Conservation (phyloP, 83 land plant species). For the Picea abies region DNA sequence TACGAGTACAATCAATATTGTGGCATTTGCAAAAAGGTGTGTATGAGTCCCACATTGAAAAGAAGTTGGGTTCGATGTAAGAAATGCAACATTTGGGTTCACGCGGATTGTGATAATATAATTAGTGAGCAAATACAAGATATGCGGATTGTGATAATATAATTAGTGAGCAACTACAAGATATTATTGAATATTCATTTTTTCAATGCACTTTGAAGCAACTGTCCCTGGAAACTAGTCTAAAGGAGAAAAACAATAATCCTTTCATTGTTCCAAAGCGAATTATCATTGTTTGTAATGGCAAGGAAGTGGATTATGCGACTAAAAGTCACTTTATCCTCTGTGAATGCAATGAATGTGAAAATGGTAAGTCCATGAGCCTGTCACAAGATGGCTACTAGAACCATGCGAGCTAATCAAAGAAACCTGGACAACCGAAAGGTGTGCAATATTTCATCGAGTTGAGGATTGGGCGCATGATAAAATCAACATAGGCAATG, state of each 20-base stretch:
- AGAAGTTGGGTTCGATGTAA: neutral
- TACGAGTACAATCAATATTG: neutral
- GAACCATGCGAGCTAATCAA: constrained; percentile 70
- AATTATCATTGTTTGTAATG: neutral
- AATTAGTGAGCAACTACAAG: too few species aligned
- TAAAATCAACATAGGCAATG: constrained; percentile 92
- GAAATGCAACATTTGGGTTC: neutral
- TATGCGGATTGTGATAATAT: neutral
- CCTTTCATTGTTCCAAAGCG: neutral
- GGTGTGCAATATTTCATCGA: constrained; percentile 88
- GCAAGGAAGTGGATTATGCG: neutral
- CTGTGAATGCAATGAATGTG: constrained; percentile 54
- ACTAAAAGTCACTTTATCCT: constrained; percentile 33
- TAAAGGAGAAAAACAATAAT: neutral
- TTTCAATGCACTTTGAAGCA: neutral
- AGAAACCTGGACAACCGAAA: constrained; percentile 85
- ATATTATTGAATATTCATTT: neutral
- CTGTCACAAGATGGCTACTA: constrained; percentile 16
- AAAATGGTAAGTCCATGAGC: constrained; percentile 29
- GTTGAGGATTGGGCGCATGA: constrained; percentile 90
- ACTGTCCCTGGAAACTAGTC: too few species aligned
- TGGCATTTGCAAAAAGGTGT: neutral
- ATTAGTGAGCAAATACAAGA: too few species aligned
- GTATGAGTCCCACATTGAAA: neutral
- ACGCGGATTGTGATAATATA: neutral